phyloP scores from a whole-genome alignment of 106 monocot species.

The Chionographis japonica region DNA sequence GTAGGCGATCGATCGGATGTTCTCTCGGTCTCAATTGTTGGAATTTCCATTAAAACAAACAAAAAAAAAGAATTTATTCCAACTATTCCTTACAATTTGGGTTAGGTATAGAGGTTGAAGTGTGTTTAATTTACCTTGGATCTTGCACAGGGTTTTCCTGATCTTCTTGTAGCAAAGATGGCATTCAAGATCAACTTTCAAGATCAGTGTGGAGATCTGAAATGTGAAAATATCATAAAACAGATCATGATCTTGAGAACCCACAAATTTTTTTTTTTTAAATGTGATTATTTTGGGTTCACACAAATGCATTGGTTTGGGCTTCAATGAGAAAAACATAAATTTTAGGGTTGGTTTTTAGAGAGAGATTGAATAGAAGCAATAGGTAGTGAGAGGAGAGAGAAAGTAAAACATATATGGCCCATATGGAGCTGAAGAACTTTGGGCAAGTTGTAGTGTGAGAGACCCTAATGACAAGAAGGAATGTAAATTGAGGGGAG shows the following conservation, averaged over 20 bases:
- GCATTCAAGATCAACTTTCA: slow-evolving; percentile 32
- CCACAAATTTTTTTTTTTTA: no score
- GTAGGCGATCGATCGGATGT: slow-evolving; percentile 27
- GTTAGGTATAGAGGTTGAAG: background rate
- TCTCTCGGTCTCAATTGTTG: slow-evolving; percentile 25
- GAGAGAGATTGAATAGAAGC: no score
- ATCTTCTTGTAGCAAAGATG: slow-evolving; percentile 28
- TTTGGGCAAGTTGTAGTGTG: no score
- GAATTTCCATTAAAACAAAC: background rate
- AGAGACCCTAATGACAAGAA: no score
- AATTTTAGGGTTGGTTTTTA: no score
- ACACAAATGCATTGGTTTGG: no score
- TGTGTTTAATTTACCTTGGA: slow-evolving; percentile 24
- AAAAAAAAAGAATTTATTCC: background rate
- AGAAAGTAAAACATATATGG: no score
- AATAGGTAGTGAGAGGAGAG: no score
- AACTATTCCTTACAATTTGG: background rate
- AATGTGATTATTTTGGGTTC: no score
- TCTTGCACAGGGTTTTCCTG: slow-evolving; percentile 17
- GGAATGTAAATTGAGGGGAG: no score
- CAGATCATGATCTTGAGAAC: background rate
- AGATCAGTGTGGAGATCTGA: slow-evolving; percentile 25
- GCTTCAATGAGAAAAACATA: no score
- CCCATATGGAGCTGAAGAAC: no score
- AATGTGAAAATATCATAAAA: background rate